phyloP scores from a whole-genome alignment of 2,329 filamentous ascomycete species.

The Monilinia polystroma region DNA sequence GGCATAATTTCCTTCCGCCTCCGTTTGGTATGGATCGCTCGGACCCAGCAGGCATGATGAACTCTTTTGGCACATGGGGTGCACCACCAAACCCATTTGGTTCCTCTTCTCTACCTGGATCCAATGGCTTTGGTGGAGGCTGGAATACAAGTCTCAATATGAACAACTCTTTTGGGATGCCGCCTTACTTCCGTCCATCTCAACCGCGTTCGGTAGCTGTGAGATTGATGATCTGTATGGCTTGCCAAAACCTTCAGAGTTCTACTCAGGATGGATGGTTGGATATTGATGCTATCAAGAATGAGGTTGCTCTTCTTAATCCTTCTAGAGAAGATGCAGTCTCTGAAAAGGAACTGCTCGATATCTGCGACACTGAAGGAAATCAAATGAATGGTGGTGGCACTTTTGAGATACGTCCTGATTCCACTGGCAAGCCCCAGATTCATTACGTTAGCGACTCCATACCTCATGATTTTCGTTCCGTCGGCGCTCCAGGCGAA shows the following conservation, averaged over 20 bases:
- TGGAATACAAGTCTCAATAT: conserved; percentile 43
- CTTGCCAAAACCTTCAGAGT: conserved; percentile 63
- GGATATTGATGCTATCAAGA: conserved; percentile 63
- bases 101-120: conserved; percentile 39
- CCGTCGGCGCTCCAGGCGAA: conserved; percentile 61
- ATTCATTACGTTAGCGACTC: conserved; percentile 59
- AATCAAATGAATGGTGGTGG: conserved; percentile 84
- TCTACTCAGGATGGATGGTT: conserved; percentile 64
- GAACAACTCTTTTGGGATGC: conserved; percentile 45
- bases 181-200: conserved; percentile 45
- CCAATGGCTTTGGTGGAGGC: conserved; percentile 35
- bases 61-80: conserved; percentile 39
- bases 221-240: conserved; percentile 72
- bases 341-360: conserved; percentile 68
- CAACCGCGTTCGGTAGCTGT: conserved; percentile 67
- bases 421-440: conserved; percentile 31
- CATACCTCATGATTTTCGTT: conserved; percentile 42
- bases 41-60: conserved; percentile 35
- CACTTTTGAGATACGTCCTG: conserved; percentile 61
- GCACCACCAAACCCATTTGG: conserved; percentile 40
- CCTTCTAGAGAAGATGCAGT: conserved; percentile 49
- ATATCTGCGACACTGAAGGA: conserved; percentile 85
- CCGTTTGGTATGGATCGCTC: conserved; percentile 40
- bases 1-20: conserved; percentile 36
- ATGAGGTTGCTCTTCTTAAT: conserved; percentile 59